Base-by-base conservation (phyloP, 768 basidiomycete genomes). In the Zangia roseola region DNA sequence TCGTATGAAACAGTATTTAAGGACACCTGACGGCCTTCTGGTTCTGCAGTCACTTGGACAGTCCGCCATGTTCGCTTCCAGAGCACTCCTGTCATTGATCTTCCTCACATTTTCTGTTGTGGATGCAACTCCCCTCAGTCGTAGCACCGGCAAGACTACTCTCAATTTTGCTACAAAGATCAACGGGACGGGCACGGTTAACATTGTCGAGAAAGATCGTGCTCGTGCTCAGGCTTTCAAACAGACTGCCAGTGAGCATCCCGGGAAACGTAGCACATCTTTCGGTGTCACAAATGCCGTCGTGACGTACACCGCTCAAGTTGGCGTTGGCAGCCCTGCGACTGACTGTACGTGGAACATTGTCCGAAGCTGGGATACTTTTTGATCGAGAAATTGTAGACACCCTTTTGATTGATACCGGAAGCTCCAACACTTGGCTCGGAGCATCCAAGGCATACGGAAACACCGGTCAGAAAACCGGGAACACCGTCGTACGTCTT, bases 371-470 rank as follows among this genome's bases (percentile, higher is more conserved):
- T 30, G 25, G 5, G 17, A 49, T 6, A 14, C 26, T 9, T 28
- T 6, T n/a, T n/a, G n/a, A 20, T 30, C 44, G 10, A 30, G 12
- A 12, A 21, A 23, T 13, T 33, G 10, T 24, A 68, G 67, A 63
- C 43, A 52, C 53, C 12, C 55, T 64, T 25, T 23, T 64, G 13
- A 50, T 64, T 30, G 63, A 64, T 46, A 64, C 63, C 14, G 63
- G 63, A 21, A 64, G 63, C 37, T 53, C 60, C 23, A 64, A 63
- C 44, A 64, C 62, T 6, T 64, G 62, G 62, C 31, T 64, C 17
- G 63, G 63, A 31, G 56, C 62, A 31, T 43, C 14, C 25, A 43
- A 42, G 6, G 16, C 42, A 21, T 63, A 61, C 45, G 20, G 17
- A 12, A 51, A 17, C 34, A 49, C 46, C 9, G 50, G 54, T 21